Percentiles rank a stretch among this genome's conserved stretches.
phyloP scores from a whole-genome alignment of 495 filamentous ascomycete genomes.

The Annulohypoxylon bovei region DNA sequence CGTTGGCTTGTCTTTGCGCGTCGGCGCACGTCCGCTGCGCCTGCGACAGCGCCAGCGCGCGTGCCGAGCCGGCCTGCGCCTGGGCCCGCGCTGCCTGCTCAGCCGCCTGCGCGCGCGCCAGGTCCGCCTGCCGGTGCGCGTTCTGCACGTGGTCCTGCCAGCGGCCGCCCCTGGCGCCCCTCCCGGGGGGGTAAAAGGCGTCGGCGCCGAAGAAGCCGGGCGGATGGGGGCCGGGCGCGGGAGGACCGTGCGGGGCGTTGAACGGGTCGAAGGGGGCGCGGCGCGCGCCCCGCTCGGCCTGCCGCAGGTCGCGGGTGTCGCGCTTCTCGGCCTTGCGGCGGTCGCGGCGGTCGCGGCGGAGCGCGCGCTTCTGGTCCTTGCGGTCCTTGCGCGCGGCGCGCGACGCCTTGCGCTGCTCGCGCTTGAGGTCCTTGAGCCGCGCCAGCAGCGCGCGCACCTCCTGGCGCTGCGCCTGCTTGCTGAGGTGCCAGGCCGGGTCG shows the following conservation, averaged over 20 bases:
- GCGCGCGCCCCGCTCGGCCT: conserved; percentile 38
- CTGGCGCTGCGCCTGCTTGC: conserved; percentile 46
- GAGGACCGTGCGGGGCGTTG: background rate
- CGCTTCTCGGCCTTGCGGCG: conserved; percentile 45
- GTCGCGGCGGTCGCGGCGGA: conserved; percentile 41
- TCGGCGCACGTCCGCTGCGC: background rate
- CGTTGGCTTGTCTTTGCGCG: background rate
- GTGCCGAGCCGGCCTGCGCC: conserved; percentile 4
- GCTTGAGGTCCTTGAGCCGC: conserved; percentile 55
- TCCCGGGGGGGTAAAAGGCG: too few relatives aligned
- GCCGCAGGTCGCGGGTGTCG: conserved; percentile 40
- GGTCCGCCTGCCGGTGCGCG: conserved; percentile 3
- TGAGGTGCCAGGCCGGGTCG: conserved; percentile 25
- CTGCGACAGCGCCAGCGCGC: background rate
- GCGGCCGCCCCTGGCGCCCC: background rate
- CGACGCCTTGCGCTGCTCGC: conserved; percentile 46
- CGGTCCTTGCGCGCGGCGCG: conserved; percentile 18
- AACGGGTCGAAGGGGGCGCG: conserved; percentile 12
- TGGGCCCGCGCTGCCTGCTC: background rate
- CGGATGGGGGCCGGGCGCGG: background rate
- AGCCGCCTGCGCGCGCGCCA: background rate
- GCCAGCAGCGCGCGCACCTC: conserved; percentile 53
- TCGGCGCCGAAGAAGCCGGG: background rate
- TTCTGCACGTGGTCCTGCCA: conserved; percentile 15
- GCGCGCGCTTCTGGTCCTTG: conserved; percentile 39